Base-by-base conservation (phyloP, 768 basidiomycete genomes). In the Lentinula lateritia region DNA sequence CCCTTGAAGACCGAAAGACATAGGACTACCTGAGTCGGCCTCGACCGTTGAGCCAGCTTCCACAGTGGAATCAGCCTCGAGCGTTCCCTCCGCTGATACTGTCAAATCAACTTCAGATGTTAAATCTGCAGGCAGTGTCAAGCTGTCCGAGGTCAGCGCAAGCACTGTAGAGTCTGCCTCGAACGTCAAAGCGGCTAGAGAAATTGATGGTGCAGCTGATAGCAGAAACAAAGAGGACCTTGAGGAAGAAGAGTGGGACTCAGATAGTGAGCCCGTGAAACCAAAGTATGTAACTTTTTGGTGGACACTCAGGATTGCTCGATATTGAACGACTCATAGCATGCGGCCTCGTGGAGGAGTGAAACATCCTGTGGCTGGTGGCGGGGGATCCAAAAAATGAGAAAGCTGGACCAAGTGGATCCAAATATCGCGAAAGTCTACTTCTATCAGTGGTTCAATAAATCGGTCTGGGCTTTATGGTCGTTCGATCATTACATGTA, bases 241-340 rank as follows among this genome's bases (percentile, higher is more conserved):
- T 20, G 53, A 54, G 13, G 54, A 55, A 28, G 55, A 56, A 42
- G 55, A 23, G 6, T 56, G 55, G 55, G 28, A 56, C 55, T 56
- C 55, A 7, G 55, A 56, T 32, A 16, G 15, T 10, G 41, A 43
- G 55, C 55, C 55, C 20, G 20, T 41, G 20, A 41, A 32, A 34
- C 55, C 55, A 10, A 39, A 56, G 55, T 56, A 23, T 13, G 55
- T 56, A 10, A 10, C 16, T 56, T 13, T 13, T 32, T 9, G 10
- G 10, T 18, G 9, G 18, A 41, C 41, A 41, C n/a, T 3, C 15
- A 9, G 5, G 10, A 41, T 10, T 20, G 38, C 38, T 55, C 15
- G 10, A 39, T 7, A 20, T 38, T 38, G 12, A 18, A 12, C 23
- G 10, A 32, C 41, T 9, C 6, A 5, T 43, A 56, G 55, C 39